phyloP scores from a whole-genome alignment of 1,139 yeast species.

The Diutina ranongensis region DNA sequence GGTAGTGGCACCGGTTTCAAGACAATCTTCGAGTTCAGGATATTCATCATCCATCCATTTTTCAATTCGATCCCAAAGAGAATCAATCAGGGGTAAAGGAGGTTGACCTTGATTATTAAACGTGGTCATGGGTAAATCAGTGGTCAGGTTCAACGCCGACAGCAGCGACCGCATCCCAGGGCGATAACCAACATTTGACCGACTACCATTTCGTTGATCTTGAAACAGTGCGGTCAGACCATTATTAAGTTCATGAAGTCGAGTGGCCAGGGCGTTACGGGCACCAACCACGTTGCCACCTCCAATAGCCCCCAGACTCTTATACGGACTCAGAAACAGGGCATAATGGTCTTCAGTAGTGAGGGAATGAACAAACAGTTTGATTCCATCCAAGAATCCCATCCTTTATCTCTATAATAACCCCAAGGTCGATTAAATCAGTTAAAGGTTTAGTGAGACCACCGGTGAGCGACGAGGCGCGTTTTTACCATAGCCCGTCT shows the following conservation, averaged over 20 bases:
- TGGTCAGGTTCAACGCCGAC: constrained; percentile 13
- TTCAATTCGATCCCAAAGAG: constrained; percentile 68
- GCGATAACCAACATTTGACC: constrained; percentile 11
- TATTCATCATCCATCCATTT: constrained; percentile 66
- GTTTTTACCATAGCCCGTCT: neutral
- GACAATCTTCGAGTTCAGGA: constrained; percentile 67
- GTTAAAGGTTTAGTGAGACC: neutral
- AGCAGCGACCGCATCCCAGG: constrained; percentile 13
- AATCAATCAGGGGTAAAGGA: constrained; percentile 59
- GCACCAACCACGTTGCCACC: constrained; percentile 16
- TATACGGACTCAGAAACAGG: constrained; percentile 38
- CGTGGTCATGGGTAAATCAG: constrained; percentile 30
- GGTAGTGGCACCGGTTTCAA: constrained; percentile 59
- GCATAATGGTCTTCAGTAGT: constrained; percentile 60
- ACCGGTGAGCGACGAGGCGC: neutral
- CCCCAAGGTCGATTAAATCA: no score
- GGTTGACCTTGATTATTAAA: constrained; percentile 39
- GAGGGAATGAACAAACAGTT: constrained; percentile 47
- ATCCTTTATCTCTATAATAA: constrained; percentile 12
- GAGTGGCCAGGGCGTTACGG: constrained; percentile 15
- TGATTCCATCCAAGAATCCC: constrained; percentile 34
- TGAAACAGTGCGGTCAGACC: constrained; percentile 16
- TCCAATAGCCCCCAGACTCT: constrained; percentile 10
- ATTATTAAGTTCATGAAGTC: constrained; percentile 32
- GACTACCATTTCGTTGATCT: constrained; percentile 7